phyloP scores from a whole-genome alignment of 225 moss, liverwort and hornwort species.

The Bryoerythrophyllum caledonicum region DNA sequence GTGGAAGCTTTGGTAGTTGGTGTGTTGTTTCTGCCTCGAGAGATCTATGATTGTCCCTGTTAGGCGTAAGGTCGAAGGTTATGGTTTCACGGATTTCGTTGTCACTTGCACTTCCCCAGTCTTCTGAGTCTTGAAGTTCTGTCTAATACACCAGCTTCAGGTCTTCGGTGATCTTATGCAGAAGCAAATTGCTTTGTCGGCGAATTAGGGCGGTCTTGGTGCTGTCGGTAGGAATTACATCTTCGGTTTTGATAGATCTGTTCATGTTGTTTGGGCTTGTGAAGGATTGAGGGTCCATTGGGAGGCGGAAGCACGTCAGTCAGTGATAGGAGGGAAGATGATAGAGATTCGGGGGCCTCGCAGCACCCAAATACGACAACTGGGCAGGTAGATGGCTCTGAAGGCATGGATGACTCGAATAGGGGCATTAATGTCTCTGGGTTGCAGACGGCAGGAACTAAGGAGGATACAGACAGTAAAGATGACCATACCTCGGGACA shows the following conservation, averaged over 20 bases:
- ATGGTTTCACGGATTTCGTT: background rate
- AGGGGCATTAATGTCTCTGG: background rate
- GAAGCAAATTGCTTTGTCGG: background rate
- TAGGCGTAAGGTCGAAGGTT: background rate
- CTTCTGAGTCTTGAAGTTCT: background rate
- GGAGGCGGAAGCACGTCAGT: background rate
- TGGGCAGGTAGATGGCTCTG: background rate
- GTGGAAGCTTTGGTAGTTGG: background rate
- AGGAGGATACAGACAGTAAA: background rate
- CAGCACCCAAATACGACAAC: background rate
- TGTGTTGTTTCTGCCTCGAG: background rate
- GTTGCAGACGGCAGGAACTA: background rate
- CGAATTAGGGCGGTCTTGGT: background rate
- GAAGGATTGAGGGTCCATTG: background rate
- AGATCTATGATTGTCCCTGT: background rate
- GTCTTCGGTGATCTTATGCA: background rate
- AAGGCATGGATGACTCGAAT: background rate
- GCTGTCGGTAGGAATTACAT: background rate
- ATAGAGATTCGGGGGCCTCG: background rate
- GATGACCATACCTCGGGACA: background rate
- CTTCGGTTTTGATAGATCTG: constrained; percentile 5
- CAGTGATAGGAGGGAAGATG: background rate
- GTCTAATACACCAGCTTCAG: background rate
- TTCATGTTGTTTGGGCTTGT: background rate
- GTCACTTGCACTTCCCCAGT: background rate